Base-by-base conservation (phyloP, 2,329 filamentous ascomycete genomes). In the Microascus cirrosus region DNA sequence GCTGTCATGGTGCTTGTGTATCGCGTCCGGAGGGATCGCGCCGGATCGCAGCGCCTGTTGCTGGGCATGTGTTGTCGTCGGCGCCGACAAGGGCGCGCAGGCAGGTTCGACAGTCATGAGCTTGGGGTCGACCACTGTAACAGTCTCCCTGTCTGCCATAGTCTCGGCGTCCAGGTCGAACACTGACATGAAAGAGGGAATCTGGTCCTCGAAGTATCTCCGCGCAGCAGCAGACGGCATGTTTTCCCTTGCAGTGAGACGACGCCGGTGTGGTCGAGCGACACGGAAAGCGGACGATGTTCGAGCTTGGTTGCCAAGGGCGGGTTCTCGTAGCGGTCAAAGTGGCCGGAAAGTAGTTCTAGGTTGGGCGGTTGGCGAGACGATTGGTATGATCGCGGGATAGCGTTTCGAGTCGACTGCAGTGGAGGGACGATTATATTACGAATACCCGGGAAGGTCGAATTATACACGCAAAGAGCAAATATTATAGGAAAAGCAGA, bases 141-240 rank as follows among this genome's bases (percentile, higher is more conserved):
- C 77, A 12, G 78, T 72, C 59, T 77, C 77, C 56, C 74, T 74
- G 54, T 80, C 79, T 59, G 76, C 77, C 68, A 80, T 79, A 59
- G 71, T 76, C 63, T 78, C 79, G 63, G 73, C 72, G 66, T 86
- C 83, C 63, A 86, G 77, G 68, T 85, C 84, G 74, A 86, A 88
- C 59, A 89, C 85, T 59, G 86, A 85, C 85, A 87, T 88, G 66
- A 89, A 87, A 24, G 86, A 84, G 68, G 86, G 86, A 77, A 89
- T 85, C 70, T 85, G 83, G 67, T 85, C 83, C 75, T 86, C 82
- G 69, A 83, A 85, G 65, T 84, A 69, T 69, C 81, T 79, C 64
- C 82, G 75, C 57, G 81, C 76, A 59, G 82, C 77, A 63, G 83
- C 79, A 65, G 82, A 84, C 70, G 81, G 81, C 82, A 85, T 85